phyloP scores from a whole-genome alignment of 352 stramenopile species.

The Phytophthora hybrid region DNA sequence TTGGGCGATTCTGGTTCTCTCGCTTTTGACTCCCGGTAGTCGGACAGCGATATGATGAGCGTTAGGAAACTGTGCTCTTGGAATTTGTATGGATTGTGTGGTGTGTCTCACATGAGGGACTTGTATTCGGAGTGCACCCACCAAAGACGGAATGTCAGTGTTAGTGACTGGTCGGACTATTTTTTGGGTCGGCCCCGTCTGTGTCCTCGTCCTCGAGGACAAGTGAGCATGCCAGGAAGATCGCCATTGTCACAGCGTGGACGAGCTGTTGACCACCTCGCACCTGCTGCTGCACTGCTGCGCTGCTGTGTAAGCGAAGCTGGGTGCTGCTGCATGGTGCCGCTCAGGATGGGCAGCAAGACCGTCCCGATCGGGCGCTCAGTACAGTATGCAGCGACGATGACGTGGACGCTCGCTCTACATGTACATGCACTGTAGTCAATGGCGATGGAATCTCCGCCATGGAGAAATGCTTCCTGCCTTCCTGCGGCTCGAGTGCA shows the following conservation, averaged over 20 bases:
- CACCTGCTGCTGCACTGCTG: constrained; percentile 1
- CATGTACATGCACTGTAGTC: constrained; percentile 2
- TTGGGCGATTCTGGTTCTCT: constrained; percentile 3
- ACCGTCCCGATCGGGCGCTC: background rate
- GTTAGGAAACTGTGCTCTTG: constrained; percentile 23
- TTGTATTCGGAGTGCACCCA: constrained; percentile 5
- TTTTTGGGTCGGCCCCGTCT: background rate
- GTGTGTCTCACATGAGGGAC: constrained; percentile 17
- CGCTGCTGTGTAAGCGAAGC: constrained; percentile 2
- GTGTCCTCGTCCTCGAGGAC: background rate
- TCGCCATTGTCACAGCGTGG: constrained; percentile 4
- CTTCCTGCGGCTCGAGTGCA: background rate
- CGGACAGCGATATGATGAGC: constrained; percentile 20
- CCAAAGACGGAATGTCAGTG: background rate
- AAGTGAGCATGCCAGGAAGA: constrained; percentile 2
- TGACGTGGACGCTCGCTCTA: constrained; percentile 6
- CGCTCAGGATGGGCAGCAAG: constrained; percentile 12
- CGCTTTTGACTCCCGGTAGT: constrained; percentile 16
- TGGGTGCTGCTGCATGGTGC: background rate
- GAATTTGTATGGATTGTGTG: constrained; percentile 14
- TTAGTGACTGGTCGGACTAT: background rate
- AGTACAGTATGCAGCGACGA: constrained; percentile 1
- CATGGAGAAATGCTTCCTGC: too few species aligned
- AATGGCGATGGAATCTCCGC: background rate
- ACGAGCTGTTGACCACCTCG: background rate